Percentiles rank a stretch among this genome's conserved stretches.
Conservation (phyloP, 1,284 basidiomycete genomes). For the Sanguinoderma infundibulare region DNA sequence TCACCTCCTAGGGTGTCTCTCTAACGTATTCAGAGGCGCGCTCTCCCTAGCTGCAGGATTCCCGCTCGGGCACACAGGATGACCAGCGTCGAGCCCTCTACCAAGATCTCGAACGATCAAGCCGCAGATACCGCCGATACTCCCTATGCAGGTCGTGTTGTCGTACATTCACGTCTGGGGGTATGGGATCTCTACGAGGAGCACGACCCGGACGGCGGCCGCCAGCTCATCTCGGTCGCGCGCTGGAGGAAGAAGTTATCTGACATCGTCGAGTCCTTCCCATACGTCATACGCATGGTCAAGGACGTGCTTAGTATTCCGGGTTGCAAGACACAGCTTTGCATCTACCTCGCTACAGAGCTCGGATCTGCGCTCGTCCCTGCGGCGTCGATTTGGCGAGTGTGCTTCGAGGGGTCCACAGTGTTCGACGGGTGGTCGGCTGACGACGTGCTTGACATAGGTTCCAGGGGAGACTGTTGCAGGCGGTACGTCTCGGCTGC, state of each 20-base stretch:
- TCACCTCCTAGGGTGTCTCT: no score
- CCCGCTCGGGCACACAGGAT: no score
- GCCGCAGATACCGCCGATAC: not conserved
- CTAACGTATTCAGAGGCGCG: no score
- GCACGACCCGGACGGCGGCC: conserved; percentile 42
- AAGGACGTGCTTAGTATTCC: conserved; percentile 60
- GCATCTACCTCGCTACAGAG: conserved; percentile 50
- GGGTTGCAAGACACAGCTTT: conserved; percentile 54
- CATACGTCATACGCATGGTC: conserved; percentile 68
- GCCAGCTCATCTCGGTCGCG: conserved; percentile 41
- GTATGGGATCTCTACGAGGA: conserved; percentile 80
- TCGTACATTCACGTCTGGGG: conserved; percentile 64
- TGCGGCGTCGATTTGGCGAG: conserved; percentile 58
- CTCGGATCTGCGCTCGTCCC: conserved; percentile 60
- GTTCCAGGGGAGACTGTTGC: conserved; percentile 5
- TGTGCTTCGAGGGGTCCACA: conserved; percentile 30
- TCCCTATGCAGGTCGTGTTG: conserved; percentile 22
- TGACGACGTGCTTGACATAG: not conserved
- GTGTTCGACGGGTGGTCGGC: no score
- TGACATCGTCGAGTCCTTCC: conserved; percentile 26
- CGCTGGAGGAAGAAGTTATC: conserved; percentile 30
- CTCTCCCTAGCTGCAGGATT: no score
- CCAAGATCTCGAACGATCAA: no score
- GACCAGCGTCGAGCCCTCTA: no score
- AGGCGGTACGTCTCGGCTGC: not conserved